Evolutionary conservation across 108 stramenopile species (phyloP).

Genomic region (Skeletonema marinoi): DNA sequence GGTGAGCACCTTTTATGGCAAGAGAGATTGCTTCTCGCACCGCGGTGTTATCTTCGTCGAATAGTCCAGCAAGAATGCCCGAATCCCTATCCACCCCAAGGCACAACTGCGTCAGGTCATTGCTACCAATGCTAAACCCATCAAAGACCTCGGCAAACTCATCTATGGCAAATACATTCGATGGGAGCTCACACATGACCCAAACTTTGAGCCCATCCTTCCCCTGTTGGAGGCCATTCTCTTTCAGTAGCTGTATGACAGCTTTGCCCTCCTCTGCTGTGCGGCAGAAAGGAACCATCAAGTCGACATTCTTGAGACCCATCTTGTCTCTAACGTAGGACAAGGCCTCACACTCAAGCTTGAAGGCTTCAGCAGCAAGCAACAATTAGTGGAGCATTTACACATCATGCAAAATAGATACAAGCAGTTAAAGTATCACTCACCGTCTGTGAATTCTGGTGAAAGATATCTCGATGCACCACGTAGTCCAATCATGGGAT

Average conservation of each 20-base stretch:
- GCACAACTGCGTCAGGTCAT: slow-evolving; percentile 46
- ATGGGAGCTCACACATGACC: slow-evolving; percentile 58
- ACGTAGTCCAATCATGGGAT: slow-evolving; percentile 53
- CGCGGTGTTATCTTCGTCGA: slow-evolving; percentile 46
- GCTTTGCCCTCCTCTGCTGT: slow-evolving; percentile 39
- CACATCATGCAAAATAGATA: no score
- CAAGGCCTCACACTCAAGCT: slow-evolving; percentile 49
- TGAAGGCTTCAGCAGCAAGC: slow-evolving; percentile 8
- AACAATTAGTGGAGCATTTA: background rate
- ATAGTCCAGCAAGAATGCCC: slow-evolving; percentile 35
- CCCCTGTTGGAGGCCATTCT: slow-evolving; percentile 39
- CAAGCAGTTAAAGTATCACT: background rate
- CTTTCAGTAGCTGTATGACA: slow-evolving; percentile 38
- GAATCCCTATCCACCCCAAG: slow-evolving; percentile 52
- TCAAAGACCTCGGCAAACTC: slow-evolving; percentile 52
- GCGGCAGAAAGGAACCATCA: slow-evolving; percentile 58
- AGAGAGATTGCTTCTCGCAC: slow-evolving; percentile 28
- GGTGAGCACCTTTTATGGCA: slow-evolving; percentile 40
- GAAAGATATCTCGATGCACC: slow-evolving; percentile 47
- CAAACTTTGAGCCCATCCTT: slow-evolving; percentile 45
- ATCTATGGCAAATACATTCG: slow-evolving; percentile 46
- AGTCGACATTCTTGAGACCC: slow-evolving; percentile 47
- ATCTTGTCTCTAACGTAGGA: slow-evolving; percentile 47
- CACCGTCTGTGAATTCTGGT: slow-evolving; percentile 39
- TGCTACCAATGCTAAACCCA: slow-evolving; percentile 53